phyloP scores from a whole-genome alignment of 2,329 filamentous ascomycete genomes.

The Sporothrix mexicana region DNA sequence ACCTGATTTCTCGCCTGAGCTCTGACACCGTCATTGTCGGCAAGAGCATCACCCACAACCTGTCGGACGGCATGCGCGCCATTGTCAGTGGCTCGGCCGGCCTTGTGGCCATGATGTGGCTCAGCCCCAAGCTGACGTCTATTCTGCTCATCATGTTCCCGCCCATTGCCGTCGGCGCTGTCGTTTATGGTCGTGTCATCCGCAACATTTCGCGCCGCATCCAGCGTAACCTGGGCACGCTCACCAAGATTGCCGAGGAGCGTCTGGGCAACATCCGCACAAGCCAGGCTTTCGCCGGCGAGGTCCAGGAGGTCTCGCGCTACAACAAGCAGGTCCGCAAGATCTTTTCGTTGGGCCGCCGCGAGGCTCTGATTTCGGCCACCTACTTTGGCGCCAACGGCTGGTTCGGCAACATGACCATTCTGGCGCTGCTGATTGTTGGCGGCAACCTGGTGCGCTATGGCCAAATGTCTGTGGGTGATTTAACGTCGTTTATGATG shows the following conservation, averaged over 20 bases:
- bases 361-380: conserved; percentile 85
- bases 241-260: conserved; percentile 98
- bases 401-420: conserved; percentile 95
- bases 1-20: conserved; percentile 91
- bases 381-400: conserved; percentile 88
- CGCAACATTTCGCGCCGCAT: conserved; percentile 89
- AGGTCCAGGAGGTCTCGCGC: conserved; percentile 84
- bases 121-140: conserved; percentile 87
- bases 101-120: conserved; percentile 92
- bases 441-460: conserved; percentile 88
- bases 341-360: conserved; percentile 87
- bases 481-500: conserved; percentile 97
- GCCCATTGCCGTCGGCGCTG: conserved; percentile 85
- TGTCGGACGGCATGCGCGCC: conserved; percentile 92
- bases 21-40: conserved; percentile 98
- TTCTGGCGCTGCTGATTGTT: conserved; percentile 85
- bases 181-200: conserved; percentile 89
- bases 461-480: conserved; percentile 86
- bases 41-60: conserved; percentile 97
- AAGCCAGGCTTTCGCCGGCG: conserved; percentile 93
- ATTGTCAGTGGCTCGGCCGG: conserved; percentile 89
- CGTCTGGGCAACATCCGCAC: conserved; percentile 96
- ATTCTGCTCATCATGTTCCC: conserved; percentile 87
- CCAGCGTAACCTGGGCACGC: conserved; percentile 87
- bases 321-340: conserved; percentile 93